Evolutionary conservation across 306 rosid genomes (phyloP), one percentile per base, ranked within the genome.

Genomic region (Ormosia semicastrata): DNA sequence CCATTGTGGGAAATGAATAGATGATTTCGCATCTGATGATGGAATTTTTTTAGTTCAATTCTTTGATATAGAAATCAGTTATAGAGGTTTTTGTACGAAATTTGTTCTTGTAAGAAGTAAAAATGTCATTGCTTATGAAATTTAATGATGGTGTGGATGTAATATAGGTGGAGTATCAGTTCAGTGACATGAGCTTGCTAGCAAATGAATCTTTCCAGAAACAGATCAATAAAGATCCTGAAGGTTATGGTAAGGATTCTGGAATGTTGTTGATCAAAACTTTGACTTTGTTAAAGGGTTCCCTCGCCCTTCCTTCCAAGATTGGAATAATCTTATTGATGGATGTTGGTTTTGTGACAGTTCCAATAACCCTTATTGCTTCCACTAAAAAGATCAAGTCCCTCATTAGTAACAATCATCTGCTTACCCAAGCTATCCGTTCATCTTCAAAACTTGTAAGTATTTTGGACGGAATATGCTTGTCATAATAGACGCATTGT

Each of bases 401-500:
- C 43, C 98, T 95, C 39, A 68, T 79, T 75, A 84, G 53, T 72
- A 92, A 90, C 85, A 80, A 77, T 82, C 85, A 81, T 39, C 33
- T 89, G 76, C 89, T 93, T 14, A 83, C 91, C 13, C 96, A 93
- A 80, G 92, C 91, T 52, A 83, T 95, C 5, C 96, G 91, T 33
- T 83, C 91, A 71, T 95, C 99, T 70, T 87, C 94, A 58, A 95
- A 86, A 92, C 94, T 95, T 58, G 99, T 95, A 87, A 87, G 94
- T 81, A 73, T 60, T 82, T 76, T 73, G 50, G 63, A 37, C 65
- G 13, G 29, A 80, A 12, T 37, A 44, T 50, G 39, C 8, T 5
- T 63, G 66, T 49, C 66, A 18, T 36, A 50, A 58, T 10, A 57
- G 50, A 34, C 24, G 11, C 53, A 44, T 78, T 71, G 0, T 10